Conservation (phyloP, 768 basidiomycete genomes). For the Macrolepiota fuliginosa region DNA sequence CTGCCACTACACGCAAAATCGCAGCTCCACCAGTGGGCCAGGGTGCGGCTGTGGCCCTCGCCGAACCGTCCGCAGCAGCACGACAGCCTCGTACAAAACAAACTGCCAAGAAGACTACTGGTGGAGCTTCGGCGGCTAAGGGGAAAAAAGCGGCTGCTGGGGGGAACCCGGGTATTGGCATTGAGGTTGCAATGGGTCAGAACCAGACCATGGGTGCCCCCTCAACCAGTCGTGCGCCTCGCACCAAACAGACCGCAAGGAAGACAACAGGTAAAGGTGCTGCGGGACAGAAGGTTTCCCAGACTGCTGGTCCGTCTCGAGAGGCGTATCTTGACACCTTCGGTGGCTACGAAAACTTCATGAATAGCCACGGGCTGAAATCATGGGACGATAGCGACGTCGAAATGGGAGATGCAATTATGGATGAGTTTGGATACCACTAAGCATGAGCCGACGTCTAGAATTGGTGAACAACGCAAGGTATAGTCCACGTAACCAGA, state of each 20-base stretch:
- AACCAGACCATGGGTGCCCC: background rate
- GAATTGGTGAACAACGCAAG: background rate
- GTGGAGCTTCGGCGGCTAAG: background rate
- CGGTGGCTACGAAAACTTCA: background rate
- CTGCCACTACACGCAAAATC: too few relatives aligned
- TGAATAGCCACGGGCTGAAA: background rate
- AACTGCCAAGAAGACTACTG: conserved; percentile 4
- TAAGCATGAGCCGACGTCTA: background rate
- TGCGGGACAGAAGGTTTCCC: background rate
- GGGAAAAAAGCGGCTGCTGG: background rate
- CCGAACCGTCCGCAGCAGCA: background rate
- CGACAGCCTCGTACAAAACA: background rate
- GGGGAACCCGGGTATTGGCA: background rate
- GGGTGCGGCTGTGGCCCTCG: background rate
- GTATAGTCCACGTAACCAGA: background rate
- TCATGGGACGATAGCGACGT: background rate
- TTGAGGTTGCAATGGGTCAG: background rate
- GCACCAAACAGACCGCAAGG: background rate
- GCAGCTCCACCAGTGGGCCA: too few relatives aligned
- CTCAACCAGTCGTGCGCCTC: background rate
- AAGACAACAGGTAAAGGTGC: background rate
- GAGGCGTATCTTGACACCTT: background rate
- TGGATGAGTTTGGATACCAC: background rate
- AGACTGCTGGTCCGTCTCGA: background rate
- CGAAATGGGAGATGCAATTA: background rate